These are phyloP conservation scores for Nakazawaea anatomiae DNA, from an alignment of 805 yeast genomes.

Conservation along the genomic window DNA sequence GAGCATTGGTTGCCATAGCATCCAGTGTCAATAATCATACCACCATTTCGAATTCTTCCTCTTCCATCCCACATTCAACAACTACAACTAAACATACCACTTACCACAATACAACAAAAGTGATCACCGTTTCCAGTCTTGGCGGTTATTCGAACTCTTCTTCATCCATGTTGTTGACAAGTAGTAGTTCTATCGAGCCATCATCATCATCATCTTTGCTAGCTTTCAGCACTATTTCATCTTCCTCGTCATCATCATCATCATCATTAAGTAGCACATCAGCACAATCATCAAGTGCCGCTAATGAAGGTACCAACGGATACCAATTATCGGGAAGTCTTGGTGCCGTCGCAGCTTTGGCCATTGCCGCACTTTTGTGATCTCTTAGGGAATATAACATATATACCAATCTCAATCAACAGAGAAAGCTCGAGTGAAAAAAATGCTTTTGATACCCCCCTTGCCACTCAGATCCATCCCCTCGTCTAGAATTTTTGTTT, in stretches of 20 bases:
- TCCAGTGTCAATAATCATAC: slow-evolving; percentile 20
- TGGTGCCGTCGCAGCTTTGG: slow-evolving; percentile 28
- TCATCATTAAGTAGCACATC: slow-evolving; percentile 16
- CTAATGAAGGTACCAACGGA: slow-evolving; percentile 26
- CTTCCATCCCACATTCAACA: slow-evolving; percentile 10
- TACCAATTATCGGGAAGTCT: slow-evolving; percentile 25
- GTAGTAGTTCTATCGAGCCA: background rate
- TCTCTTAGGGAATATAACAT: background rate
- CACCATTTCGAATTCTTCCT: slow-evolving; percentile 22
- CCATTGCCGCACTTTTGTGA: slow-evolving; percentile 31
- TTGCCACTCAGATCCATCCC: too few species aligned
- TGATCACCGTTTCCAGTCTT: background rate
- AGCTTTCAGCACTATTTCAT: slow-evolving; percentile 8
- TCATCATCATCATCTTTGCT: slow-evolving; percentile 12
- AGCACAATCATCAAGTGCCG: slow-evolving; percentile 21
- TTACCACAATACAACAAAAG: slow-evolving; percentile 8
- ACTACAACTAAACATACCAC: background rate
- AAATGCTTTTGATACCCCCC: too few species aligned
- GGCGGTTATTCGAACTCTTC: background rate
- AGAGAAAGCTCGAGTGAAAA: too few species aligned
- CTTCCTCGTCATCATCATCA: slow-evolving; percentile 15
- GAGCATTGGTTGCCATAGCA: slow-evolving; percentile 36
- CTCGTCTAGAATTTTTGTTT: background rate
- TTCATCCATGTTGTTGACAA: background rate
- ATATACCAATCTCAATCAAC: background rate